Base-by-base conservation (phyloP, 1,284 basidiomycete genomes). In the Ceratobasidium sp. region DNA sequence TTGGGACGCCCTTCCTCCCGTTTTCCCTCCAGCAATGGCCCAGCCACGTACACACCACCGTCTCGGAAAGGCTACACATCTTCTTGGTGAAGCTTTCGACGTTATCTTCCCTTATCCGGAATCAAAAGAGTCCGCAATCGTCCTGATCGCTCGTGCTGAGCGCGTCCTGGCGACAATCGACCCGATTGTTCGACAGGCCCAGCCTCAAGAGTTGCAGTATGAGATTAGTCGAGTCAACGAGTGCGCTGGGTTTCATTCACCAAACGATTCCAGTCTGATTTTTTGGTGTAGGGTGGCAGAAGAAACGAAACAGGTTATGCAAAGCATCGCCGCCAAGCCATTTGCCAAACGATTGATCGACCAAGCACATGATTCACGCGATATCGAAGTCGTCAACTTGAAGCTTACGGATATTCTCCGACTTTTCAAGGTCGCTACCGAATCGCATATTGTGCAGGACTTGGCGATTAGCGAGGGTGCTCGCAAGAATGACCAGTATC, bases 361-460 rank as follows among this genome's bases (percentile, higher is more conserved):
- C 43, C 56, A 62, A 40, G 44, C 70, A 3, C 70, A 73, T 37
- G 70, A 73, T 40, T 57, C 57, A 25, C 70, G 70, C 1, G 70
- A 73, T 52, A 73, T 73, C 22, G 70, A 73, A 51, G 70, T 73
- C 25, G 70, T 73, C 22, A 73, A 73, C 57, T 44, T 73, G 56
- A 73, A 73, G 29, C 46, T 73, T 15, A 73, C 70, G 4, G 70
- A 73, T 15, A 37, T 73, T 13, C 57, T 73, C 17, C 37, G 57
- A 34, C n/a, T 62, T 5, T 73, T 73, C 52, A 46, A 73, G 4
- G 70, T 62, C n/a, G 70, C 44, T 32, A 62, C 56, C 44, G 70
- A 73, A 34, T 46, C 70, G 13, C 57, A 62, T 22, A 73, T 73
- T n/a, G 70, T 61, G 25, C 70, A 73, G 19, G 70, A 73, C 44